These are phyloP conservation scores for Penicillium psychrosexuale DNA, from an alignment of 2,329 filamentous ascomycete species.

Conservation along the genomic window DNA sequence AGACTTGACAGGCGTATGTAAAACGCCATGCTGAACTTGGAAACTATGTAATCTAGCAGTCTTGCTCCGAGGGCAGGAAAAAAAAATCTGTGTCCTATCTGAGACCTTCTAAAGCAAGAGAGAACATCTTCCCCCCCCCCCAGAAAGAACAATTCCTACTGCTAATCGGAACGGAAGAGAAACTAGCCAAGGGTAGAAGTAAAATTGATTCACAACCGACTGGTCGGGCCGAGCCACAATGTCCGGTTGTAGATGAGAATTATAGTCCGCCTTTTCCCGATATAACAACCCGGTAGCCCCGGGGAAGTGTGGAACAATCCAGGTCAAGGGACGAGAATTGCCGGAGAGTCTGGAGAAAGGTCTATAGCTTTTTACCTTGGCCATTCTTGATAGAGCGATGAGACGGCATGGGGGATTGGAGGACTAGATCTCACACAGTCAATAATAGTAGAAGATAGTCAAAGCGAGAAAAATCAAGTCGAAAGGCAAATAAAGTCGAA, in stretches of 20 bases:
- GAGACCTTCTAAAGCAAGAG: not conserved
- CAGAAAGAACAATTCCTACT: slow-evolving; percentile 9
- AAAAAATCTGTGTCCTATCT: slow-evolving; percentile 1
- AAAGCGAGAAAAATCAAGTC: not conserved
- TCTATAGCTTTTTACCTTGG: not conserved
- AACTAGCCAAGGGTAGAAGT: slow-evolving; percentile 14
- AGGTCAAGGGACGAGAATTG: slow-evolving; percentile 22
- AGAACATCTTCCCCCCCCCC: not conserved
- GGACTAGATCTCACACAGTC: not conserved
- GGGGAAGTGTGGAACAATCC: slow-evolving; percentile 9
- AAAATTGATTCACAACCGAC: slow-evolving; percentile 16
- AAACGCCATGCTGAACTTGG: slow-evolving; percentile 27
- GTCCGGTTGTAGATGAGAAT: not conserved
- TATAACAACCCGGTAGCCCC: slow-evolving; percentile 16
- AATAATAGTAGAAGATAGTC: not conserved
- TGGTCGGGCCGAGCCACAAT: slow-evolving; percentile 27
- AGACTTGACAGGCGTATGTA: slow-evolving; percentile 8
- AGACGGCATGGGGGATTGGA: not conserved
- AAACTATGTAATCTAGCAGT: slow-evolving; percentile 34
- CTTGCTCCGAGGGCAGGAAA: slow-evolving; percentile 15
- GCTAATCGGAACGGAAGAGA: slow-evolving; percentile 12
- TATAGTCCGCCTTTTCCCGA: slow-evolving; percentile 36
- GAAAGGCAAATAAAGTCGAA: not conserved
- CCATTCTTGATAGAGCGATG: not conserved
- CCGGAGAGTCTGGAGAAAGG: slow-evolving; percentile 15